Conservation (phyloP, 139 green algal species). For the Asterochloris sp. region DNA sequence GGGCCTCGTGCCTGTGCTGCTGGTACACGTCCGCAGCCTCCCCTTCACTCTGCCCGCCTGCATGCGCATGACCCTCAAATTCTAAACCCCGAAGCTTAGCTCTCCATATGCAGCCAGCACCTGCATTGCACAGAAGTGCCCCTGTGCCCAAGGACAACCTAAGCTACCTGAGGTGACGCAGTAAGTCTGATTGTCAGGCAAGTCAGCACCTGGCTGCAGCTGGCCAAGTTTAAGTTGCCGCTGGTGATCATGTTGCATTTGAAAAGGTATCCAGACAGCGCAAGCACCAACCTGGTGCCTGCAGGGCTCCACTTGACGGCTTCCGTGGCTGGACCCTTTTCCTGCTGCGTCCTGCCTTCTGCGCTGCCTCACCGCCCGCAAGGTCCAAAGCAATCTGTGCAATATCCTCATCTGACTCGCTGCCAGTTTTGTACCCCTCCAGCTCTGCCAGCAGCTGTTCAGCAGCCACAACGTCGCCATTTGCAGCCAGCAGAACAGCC, state of each 20-base stretch:
- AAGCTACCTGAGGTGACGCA: neutral
- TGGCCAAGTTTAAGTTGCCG: no score
- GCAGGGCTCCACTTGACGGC: neutral
- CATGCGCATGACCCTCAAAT: no score
- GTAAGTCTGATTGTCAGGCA: neutral
- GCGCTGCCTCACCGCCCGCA: neutral
- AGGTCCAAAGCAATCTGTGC: neutral
- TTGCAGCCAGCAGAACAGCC: constrained; percentile 3
- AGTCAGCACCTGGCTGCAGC: neutral
- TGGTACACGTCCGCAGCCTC: constrained; percentile 6
- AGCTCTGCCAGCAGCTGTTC: constrained; percentile 18
- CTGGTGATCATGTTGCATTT: neutral
- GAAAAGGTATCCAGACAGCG: neutral
- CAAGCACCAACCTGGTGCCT: neutral
- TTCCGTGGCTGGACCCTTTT: no score
- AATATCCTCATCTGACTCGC: constrained; percentile 9
- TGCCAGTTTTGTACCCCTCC: neutral
- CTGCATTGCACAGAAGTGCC: neutral
- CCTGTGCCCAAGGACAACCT: neutral
- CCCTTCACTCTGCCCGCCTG: neutral
- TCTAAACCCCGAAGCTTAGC: no score
- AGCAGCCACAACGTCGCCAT: constrained; percentile 1
- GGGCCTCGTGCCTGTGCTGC: constrained; percentile 7
- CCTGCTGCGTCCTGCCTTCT: neutral
- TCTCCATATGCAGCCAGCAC: neutral